Evolutionary conservation across 1,284 basidiomycete species (phyloP).

Genomic region (Phenoliferia sp.): DNA sequence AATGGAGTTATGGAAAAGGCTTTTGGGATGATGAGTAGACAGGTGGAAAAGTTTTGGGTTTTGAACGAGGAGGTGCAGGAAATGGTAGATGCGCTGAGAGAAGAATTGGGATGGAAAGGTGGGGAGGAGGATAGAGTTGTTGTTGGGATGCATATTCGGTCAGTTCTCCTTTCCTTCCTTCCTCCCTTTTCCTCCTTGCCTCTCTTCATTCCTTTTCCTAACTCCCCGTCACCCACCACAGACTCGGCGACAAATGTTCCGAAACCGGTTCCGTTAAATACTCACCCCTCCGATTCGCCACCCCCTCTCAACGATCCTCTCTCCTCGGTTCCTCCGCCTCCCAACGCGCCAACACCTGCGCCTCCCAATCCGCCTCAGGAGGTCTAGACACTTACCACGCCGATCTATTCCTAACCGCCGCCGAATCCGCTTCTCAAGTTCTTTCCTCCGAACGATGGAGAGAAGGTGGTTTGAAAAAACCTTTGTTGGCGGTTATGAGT

Average conservation of each 20-base stretch:
- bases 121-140: not conserved
- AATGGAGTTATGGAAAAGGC: not conserved
- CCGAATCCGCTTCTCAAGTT: not conserved
- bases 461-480: not conserved
- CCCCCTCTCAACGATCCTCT: not conserved
- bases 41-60: no score
- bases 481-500: not conserved
- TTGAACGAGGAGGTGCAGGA: not conserved
- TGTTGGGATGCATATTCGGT: not conserved
- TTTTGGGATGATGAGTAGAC: not conserved
- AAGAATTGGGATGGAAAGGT: no score
- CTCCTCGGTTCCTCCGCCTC: not conserved
- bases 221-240: no score
- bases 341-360: not conserved
- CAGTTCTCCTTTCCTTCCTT: not conserved
- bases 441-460: not conserved
- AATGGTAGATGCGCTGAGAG: not conserved
- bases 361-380: no score
- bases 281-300: not conserved
- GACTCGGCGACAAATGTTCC: slow-evolving; percentile 1
- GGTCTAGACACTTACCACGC: not conserved
- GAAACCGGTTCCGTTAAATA: not conserved
- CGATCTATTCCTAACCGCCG: not conserved
- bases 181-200: not conserved
- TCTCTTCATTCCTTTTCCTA: not conserved